Percentiles rank a stretch among this genome's conserved stretches.
These are phyloP conservation scores for Aspergillus coremiiformis DNA, from an alignment of 495 filamentous ascomycete species.

Conservation along the genomic window DNA sequence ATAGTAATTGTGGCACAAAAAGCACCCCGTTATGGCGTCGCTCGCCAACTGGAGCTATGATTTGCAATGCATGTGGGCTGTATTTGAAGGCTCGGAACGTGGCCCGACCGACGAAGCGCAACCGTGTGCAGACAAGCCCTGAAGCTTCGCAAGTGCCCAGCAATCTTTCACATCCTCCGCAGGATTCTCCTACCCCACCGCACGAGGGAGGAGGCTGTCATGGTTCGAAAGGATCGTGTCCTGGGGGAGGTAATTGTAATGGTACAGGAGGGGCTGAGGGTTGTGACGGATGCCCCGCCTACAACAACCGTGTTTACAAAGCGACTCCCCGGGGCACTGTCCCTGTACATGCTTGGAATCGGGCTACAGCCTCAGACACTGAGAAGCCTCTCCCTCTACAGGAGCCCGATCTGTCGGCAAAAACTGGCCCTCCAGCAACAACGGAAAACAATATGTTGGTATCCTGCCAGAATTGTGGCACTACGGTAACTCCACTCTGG, in stretches of 20 bases:
- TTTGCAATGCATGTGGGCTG: constrained; percentile 96
- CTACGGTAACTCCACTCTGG: constrained; percentile 95
- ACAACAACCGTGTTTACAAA: constrained; percentile 93
- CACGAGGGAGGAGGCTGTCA: constrained; percentile 27
- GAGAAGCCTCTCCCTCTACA: constrained; percentile 18
- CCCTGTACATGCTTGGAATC: constrained; percentile 28
- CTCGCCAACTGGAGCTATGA: constrained; percentile 84
- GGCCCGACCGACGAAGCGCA: constrained; percentile 79
- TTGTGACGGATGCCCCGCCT: constrained; percentile 92
- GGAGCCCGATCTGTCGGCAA: constrained; percentile 18
- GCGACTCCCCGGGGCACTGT: constrained; percentile 43
- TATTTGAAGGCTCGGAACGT: constrained; percentile 92
- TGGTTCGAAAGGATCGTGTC: constrained; percentile 73
- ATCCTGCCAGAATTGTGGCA: constrained; percentile 95
- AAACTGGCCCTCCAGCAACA: constrained; percentile 12
- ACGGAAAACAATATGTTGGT: constrained; percentile 68
- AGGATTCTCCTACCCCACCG: constrained; percentile 20
- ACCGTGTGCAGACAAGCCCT: constrained; percentile 37
- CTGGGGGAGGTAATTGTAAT: constrained; percentile 91
- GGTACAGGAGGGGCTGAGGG: constrained; percentile 94
- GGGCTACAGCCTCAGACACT: constrained; percentile 15
- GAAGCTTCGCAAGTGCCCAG: constrained; percentile 21
- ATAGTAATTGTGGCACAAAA: constrained; percentile 90
- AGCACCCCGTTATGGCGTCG: constrained; percentile 91
- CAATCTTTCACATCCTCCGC: constrained; percentile 1